Percentiles rank a stretch among this genome's conserved stretches.
Conservation (phyloP, 805 yeast genomes). For the Ogataea corticis region DNA sequence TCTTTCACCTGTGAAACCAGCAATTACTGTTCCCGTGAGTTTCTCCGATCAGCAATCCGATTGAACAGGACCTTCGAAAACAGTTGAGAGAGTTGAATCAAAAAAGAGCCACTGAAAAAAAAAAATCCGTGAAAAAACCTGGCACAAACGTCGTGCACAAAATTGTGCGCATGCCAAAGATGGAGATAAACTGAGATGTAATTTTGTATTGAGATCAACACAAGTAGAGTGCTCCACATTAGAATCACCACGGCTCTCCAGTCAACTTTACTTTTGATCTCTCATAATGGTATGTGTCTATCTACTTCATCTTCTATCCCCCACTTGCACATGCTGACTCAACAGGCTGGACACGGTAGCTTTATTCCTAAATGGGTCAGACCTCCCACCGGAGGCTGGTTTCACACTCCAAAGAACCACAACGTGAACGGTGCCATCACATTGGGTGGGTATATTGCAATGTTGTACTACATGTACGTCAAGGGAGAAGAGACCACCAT, state of each 20-base stretch:
- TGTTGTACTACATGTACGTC: slow-evolving; percentile 34
- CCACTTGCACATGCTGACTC: neutral
- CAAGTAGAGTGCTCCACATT: too few species aligned
- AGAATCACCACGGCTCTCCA: too few species aligned
- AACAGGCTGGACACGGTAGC: slow-evolving; percentile 18
- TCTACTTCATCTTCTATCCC: neutral
- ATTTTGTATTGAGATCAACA: too few species aligned
- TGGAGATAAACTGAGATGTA: too few species aligned
- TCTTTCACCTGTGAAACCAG: too few species aligned
- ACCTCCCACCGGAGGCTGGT: slow-evolving; percentile 60
- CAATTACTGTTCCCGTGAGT: too few species aligned
- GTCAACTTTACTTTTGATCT: neutral
- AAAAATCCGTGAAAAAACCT: slow-evolving; percentile 15
- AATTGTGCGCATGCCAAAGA: neutral
- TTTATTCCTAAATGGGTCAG: slow-evolving; percentile 35
- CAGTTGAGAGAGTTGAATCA: neutral
- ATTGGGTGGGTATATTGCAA: slow-evolving; percentile 39
- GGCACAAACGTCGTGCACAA: slow-evolving; percentile 9
- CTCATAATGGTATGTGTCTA: slow-evolving; percentile 8
- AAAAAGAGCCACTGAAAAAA: slow-evolving; percentile 6
- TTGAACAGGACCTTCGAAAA: too few species aligned
- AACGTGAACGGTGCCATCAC: slow-evolving; percentile 43
- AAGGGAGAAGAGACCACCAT: slow-evolving; percentile 39
- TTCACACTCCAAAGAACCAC: slow-evolving; percentile 52
- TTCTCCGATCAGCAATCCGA: too few species aligned